These are phyloP conservation scores for Alternaria tenuissima DNA, from an alignment of 2,329 filamentous ascomycete species.

Conservation along the genomic window DNA sequence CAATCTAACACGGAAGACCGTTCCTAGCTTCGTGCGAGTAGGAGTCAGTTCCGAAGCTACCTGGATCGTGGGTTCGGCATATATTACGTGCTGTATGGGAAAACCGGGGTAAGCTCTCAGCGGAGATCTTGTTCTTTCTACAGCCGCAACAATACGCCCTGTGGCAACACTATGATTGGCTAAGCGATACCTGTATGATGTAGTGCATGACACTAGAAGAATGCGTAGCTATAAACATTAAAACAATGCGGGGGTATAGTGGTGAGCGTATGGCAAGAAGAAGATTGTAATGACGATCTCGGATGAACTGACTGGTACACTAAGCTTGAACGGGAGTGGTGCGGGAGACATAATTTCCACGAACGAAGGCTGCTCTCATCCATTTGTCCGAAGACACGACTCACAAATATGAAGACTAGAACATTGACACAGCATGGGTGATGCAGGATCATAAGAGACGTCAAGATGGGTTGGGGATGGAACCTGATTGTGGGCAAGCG, in stretches of 20 bases:
- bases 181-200: background rate
- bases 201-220: background rate
- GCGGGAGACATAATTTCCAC: constrained; percentile 1
- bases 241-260: background rate
- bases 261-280: background rate
- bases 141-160: background rate
- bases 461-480: background rate
- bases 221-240: background rate
- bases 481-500: background rate
- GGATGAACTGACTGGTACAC: background rate
- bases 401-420: background rate
- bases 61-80: background rate
- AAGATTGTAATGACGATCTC: background rate
- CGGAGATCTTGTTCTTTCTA: background rate
- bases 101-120: background rate
- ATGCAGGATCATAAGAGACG: background rate
- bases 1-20: background rate
- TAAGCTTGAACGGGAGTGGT: background rate
- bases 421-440: background rate
- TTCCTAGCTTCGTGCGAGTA: background rate
- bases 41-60: background rate
- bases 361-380: background rate
- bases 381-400: background rate
- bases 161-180: background rate
- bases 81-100: background rate